These are phyloP conservation scores for Pichia heedii DNA, from an alignment of 805 yeast genomes.

Conservation along the genomic window DNA sequence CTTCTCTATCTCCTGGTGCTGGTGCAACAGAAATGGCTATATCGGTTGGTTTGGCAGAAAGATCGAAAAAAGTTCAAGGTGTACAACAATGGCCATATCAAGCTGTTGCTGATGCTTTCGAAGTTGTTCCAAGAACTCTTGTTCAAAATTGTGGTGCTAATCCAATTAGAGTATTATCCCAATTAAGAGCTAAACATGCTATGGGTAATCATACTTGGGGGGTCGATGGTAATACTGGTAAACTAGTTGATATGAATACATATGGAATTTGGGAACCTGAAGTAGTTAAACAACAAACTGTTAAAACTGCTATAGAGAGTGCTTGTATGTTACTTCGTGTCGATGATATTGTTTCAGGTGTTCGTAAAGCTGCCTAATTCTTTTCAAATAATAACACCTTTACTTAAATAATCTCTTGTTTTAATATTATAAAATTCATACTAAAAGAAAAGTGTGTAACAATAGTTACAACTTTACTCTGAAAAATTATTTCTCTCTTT, in stretches of 20 bases:
- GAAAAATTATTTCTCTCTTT: no score
- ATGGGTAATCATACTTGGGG: conserved; percentile 81
- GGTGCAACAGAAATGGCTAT: conserved; percentile 99
- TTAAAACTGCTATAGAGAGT: conserved; percentile 96
- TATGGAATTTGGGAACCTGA: conserved; percentile 99
- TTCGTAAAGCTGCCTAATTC: conserved; percentile 34
- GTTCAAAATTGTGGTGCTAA: conserved; percentile 98
- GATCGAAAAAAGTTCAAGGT: conserved; percentile 88
- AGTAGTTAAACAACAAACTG: conserved; percentile 91
- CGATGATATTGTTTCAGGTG: conserved; percentile 96
- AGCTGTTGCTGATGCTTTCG: conserved; percentile 98
- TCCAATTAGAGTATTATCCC: conserved; percentile 82
- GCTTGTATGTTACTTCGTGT: conserved; percentile 92
- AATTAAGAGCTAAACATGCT: conserved; percentile 93
- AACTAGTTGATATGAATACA: conserved; percentile 87
- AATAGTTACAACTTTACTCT: no score
- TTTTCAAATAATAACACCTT: no score
- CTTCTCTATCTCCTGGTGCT: conserved; percentile 95
- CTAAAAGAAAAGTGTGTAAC: no score
- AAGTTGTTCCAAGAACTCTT: conserved; percentile 94
- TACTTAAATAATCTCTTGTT: no score
- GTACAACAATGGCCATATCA: conserved; percentile 98
- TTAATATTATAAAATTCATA: no score
- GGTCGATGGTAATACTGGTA: conserved; percentile 90
- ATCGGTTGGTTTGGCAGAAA: conserved; percentile 76